Percentiles rank a stretch among this genome's conserved stretches.
Evolutionary conservation across 2,329 filamentous ascomycete species (phyloP).

Genomic region (Ceratocystis eucalypticola): DNA sequence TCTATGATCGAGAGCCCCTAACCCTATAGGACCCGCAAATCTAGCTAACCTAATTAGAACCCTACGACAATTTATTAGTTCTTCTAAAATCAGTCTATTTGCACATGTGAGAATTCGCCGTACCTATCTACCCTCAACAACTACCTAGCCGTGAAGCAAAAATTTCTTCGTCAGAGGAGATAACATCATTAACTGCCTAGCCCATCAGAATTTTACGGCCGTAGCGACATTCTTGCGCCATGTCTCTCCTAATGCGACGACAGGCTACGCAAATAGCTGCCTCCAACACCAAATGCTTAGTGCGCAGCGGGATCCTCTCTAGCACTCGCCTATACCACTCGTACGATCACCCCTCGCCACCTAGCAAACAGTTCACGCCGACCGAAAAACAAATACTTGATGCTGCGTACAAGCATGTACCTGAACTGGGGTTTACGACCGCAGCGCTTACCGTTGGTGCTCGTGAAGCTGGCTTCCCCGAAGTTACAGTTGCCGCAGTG

Average conservation of each 20-base stretch:
- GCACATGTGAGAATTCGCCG: too few relatives aligned
- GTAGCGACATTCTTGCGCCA: not conserved
- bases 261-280: conserved; percentile 4
- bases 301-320: not conserved
- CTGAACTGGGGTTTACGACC: conserved; percentile 66
- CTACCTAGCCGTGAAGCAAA: too few relatives aligned
- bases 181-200: not conserved
- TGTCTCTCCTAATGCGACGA: conserved; percentile 3
- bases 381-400: conserved; percentile 66
- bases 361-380: conserved; percentile 46
- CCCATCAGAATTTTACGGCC: too few relatives aligned
- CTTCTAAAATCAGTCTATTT: too few relatives aligned
- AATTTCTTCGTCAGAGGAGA: too few relatives aligned
- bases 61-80: too few relatives aligned
- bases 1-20: too few relatives aligned
- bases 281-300: not conserved
- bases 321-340: conserved; percentile 52
- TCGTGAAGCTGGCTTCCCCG: conserved; percentile 70
- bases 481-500: conserved; percentile 73
- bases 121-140: too few relatives aligned
- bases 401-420: conserved; percentile 67
- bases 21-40: too few relatives aligned
- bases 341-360: conserved; percentile 47
- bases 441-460: conserved; percentile 63
- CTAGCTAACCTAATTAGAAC: too few relatives aligned